phyloP scores from a whole-genome alignment of 345 rosid species.

The Pistacia atlantica region DNA sequence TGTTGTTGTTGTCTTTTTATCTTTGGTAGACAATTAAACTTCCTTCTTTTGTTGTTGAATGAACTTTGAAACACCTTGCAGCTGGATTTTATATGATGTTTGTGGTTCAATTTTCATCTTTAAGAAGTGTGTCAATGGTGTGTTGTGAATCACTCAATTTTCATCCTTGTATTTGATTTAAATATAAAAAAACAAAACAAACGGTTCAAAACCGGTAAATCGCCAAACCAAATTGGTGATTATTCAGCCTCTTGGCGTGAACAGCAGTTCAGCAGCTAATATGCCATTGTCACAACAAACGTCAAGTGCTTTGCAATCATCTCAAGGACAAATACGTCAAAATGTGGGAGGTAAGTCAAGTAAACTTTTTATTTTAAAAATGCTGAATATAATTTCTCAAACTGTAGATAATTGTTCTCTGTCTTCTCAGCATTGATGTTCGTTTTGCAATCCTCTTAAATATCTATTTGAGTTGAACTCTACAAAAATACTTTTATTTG shows the following conservation, averaged over 20 bases:
- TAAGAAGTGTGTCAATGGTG: no score
- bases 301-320: constrained; percentile 62
- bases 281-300: constrained; percentile 76
- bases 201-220: no score
- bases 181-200: no score
- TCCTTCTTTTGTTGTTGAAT: no score
- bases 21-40: no score
- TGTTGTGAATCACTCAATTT: no score
- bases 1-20: no score
- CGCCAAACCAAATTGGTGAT: no score
- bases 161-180: no score
- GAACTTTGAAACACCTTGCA: no score
- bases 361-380: neutral
- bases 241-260: constrained; percentile 64
- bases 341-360: constrained; percentile 92
- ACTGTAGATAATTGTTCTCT: neutral
- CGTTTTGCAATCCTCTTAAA: neutral
- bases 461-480: neutral
- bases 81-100: no score
- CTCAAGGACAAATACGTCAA: constrained; percentile 84
- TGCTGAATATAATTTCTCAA: constrained; percentile 14
- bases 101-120: no score
- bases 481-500: neutral
- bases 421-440: neutral
- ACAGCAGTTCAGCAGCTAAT: constrained; percentile 63